Conservation (phyloP, 2,329 filamentous ascomycete genomes). For the Trichoderma pleuroti region DNA sequence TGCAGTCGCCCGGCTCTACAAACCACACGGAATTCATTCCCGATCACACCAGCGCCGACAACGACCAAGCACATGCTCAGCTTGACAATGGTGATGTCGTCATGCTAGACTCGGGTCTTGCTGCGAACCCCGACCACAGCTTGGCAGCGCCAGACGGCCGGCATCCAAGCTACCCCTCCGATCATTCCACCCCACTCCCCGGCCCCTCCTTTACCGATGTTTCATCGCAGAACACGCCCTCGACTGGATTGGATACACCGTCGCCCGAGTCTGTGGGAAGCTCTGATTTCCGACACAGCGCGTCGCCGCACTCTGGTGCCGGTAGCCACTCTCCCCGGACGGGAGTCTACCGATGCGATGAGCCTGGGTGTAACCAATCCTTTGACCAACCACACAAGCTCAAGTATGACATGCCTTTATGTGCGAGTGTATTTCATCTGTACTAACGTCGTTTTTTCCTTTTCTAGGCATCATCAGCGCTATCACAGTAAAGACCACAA, state of each 20-base stretch:
- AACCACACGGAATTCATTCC: constrained; percentile 23
- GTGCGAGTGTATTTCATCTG: neutral
- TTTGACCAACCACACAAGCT: constrained; percentile 60
- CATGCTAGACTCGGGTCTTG: neutral
- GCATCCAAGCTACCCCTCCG: constrained; percentile 36
- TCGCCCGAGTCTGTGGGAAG: constrained; percentile 39
- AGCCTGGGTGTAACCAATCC: constrained; percentile 37
- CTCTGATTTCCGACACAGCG: constrained; percentile 37
- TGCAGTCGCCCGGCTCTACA: constrained; percentile 28
- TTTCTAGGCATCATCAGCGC: constrained; percentile 52
- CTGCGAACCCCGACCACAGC: neutral
- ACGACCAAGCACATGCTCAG: neutral
- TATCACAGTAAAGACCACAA: constrained; percentile 60
- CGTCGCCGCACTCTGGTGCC: constrained; percentile 32
- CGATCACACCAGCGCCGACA: neutral
- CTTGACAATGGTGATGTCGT: neutral
- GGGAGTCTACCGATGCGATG: constrained; percentile 34
- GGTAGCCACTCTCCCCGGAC: constrained; percentile 30
- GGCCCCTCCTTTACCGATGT: constrained; percentile 39
- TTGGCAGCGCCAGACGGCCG: constrained; percentile 22
- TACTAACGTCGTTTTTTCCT: neutral
- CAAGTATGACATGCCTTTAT: constrained; percentile 41
- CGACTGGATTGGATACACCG: constrained; percentile 43
- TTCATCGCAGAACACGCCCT: constrained; percentile 45
- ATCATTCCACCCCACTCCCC: constrained; percentile 42